Conservation (phyloP, 2,329 filamentous ascomycete genomes). For the Monosporascus cannonballus region DNA sequence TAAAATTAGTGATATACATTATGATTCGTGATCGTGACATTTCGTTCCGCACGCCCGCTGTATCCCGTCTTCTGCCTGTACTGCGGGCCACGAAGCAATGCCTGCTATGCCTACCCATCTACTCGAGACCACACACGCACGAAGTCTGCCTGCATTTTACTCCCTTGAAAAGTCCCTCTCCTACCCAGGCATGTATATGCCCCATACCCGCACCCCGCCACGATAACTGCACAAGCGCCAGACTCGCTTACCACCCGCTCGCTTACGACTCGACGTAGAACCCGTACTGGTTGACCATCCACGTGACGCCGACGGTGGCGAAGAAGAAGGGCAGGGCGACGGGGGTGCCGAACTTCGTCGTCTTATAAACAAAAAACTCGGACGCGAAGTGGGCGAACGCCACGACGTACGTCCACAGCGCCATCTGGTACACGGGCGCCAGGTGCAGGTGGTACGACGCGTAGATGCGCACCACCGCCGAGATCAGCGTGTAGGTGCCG, state of each 20-base stretch:
- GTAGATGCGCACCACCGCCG: slow-evolving; percentile 71
- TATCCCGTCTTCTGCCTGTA: no score
- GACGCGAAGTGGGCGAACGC: slow-evolving; percentile 72
- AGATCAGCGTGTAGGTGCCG: slow-evolving; percentile 81
- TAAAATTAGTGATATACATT: no score
- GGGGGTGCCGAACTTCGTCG: slow-evolving; percentile 56
- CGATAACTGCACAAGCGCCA: no score
- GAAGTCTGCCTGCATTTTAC: no score
- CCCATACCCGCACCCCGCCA: no score
- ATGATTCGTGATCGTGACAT: no score
- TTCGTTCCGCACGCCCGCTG: no score
- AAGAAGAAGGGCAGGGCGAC: slow-evolving; percentile 51
- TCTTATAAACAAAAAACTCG: slow-evolving; percentile 77
- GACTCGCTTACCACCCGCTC: background rate
- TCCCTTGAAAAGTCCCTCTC: no score
- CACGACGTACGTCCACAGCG: slow-evolving; percentile 74
- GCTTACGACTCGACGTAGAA: slow-evolving; percentile 52
- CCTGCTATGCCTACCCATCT: no score
- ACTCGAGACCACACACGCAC: no score
- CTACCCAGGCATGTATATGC: no score
- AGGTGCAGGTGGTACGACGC: slow-evolving; percentile 76
- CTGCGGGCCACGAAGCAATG: no score
- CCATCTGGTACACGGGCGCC: slow-evolving; percentile 69
- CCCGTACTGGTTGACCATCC: slow-evolving; percentile 62
- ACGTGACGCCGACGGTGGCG: slow-evolving; percentile 44